phyloP scores from a whole-genome alignment of 768 basidiomycete species.

The Auricularia cornea region DNA sequence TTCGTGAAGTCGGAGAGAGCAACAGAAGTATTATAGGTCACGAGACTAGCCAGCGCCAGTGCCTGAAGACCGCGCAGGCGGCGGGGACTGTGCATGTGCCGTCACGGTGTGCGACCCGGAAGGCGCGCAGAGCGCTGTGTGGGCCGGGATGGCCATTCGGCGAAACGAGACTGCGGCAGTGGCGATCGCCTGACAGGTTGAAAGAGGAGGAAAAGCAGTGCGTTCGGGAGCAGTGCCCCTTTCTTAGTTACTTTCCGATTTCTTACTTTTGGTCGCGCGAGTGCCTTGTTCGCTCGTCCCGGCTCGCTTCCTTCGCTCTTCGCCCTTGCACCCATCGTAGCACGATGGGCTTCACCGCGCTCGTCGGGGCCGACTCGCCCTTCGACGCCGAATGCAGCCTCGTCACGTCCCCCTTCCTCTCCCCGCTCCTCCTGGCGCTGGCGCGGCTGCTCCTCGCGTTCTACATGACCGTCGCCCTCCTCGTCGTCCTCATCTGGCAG shows the following conservation, averaged over 20 bases:
- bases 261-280: neutral
- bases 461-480: conserved; percentile 38
- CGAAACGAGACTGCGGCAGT: too few species aligned
- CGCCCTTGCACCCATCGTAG: neutral
- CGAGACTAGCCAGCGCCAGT: too few species aligned
- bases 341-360: neutral
- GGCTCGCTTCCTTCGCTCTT: neutral
- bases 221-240: too few species aligned
- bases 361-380: conserved; percentile 29
- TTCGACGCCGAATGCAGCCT: conserved; percentile 34
- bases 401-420: conserved; percentile 44
- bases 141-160: too few species aligned
- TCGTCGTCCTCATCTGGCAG: conserved; percentile 33
- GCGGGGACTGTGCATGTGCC: too few species aligned
- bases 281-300: neutral
- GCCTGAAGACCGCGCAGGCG: too few species aligned
- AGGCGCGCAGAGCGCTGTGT: too few species aligned
- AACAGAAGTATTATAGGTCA: too few species aligned
- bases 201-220: too few species aligned
- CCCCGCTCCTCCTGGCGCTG: conserved; percentile 34
- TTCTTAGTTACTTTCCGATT: neutral
- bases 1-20: too few species aligned
- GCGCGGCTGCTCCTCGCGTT: conserved; percentile 41
- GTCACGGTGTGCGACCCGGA: too few species aligned
- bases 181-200: too few species aligned